Evolutionary conservation across 2,329 filamentous ascomycete genomes (phyloP).

Genomic region (Raffaelea arxii): DNA sequence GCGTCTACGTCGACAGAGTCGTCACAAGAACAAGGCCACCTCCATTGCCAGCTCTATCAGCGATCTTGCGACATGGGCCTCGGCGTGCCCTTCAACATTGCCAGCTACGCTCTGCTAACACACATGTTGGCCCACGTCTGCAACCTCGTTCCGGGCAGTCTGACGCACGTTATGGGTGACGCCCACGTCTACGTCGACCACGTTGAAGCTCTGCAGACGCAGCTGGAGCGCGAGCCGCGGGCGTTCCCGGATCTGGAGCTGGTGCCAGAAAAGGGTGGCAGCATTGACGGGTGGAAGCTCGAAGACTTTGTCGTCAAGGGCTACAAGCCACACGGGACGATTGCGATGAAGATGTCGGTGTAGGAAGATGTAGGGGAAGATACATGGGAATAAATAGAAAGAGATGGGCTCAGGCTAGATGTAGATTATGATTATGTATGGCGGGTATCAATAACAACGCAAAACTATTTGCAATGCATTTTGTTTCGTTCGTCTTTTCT

Average conservation of each 20-base stretch:
- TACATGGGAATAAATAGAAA: neutral
- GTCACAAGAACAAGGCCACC: constrained; percentile 44
- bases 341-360: constrained; percentile 99
- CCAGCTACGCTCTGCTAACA: constrained; percentile 83
- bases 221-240: constrained; percentile 70
- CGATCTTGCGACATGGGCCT: constrained; percentile 94
- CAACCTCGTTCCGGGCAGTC: constrained; percentile 71
- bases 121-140: constrained; percentile 91
- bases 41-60: constrained; percentile 89
- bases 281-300: constrained; percentile 80
- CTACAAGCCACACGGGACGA: constrained; percentile 83
- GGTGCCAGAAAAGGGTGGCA: constrained; percentile 51
- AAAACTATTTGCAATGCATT: no score
- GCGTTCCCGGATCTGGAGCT: constrained; percentile 76
- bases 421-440: neutral
- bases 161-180: constrained; percentile 96
- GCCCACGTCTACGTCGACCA: constrained; percentile 96
- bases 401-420: no score
- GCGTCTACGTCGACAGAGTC: neutral
- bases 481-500: no score
- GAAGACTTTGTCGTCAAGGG: constrained; percentile 83
- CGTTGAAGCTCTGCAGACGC: constrained; percentile 72
- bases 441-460: no score
- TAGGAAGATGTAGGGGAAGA: constrained; percentile 56
- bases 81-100: constrained; percentile 96